These are phyloP conservation scores for Yarrowia phangngaensis DNA, from an alignment of 805 yeast species.

Conservation along the genomic window DNA sequence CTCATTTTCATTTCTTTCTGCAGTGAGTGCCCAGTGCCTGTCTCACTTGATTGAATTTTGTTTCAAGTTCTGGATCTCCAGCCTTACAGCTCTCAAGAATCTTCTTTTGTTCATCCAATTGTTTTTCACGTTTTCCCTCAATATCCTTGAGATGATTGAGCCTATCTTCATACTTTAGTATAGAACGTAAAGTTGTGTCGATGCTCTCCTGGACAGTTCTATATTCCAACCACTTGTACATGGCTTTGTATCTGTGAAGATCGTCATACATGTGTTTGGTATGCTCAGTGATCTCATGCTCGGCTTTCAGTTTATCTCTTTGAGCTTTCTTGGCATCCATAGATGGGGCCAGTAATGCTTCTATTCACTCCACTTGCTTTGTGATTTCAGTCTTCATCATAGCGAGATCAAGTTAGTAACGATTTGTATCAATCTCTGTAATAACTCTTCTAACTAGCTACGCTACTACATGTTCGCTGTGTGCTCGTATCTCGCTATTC, in stretches of 20 bases:
- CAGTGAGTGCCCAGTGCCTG: not conserved
- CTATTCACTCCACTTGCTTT: slow-evolving; percentile 44
- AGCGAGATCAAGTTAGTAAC: slow-evolving; percentile 43
- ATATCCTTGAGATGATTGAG: not conserved
- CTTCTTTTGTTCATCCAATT: not conserved
- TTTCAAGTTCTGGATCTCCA: slow-evolving; percentile 8
- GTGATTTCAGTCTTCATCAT: slow-evolving; percentile 43
- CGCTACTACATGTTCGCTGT: too few relatives aligned
- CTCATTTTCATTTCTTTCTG: not conserved
- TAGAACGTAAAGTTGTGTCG: not conserved
- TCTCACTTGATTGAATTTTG: not conserved
- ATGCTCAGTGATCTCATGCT: slow-evolving; percentile 1
- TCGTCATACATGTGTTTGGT: slow-evolving; percentile 5
- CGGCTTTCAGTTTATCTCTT: slow-evolving; percentile 16
- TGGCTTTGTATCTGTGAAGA: slow-evolving; percentile 1
- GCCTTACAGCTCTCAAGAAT: not conserved
- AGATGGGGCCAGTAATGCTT: slow-evolving; percentile 42
- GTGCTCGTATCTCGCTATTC: too few relatives aligned
- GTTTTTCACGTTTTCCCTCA: not conserved
- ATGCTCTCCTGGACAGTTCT: not conserved
- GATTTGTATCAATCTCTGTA: too few relatives aligned
- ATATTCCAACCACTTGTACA: slow-evolving; percentile 8
- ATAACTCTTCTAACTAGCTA: too few relatives aligned
- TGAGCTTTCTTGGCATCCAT: slow-evolving; percentile 37
- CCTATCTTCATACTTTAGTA: not conserved